Conservation (phyloP, 805 yeast genomes). For the Saccharomycopsis sp. region DNA sequence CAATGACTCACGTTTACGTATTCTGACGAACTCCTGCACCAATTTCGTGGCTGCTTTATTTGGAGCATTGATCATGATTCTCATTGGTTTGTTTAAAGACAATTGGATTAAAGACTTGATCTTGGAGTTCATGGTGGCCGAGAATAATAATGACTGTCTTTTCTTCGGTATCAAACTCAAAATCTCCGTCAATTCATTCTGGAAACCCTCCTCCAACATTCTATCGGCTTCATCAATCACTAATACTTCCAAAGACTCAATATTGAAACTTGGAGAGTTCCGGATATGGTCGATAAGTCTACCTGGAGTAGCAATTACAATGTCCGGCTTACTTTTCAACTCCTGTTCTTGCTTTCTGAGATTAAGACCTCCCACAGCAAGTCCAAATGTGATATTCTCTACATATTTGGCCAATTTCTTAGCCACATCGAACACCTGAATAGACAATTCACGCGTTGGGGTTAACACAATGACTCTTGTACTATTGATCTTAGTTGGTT, state of each 20-base stretch:
- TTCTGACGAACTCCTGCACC: conserved; percentile 89
- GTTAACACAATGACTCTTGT: conserved; percentile 88
- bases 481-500: conserved; percentile 78
- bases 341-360: conserved; percentile 94
- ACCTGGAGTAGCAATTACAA: conserved; percentile 98
- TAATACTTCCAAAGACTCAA: conserved; percentile 85
- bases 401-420: conserved; percentile 74
- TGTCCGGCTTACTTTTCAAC: conserved; percentile 85
- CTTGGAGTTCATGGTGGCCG: conserved; percentile 96
- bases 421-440: conserved; percentile 94
- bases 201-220: conserved; percentile 99
- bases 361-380: conserved; percentile 97
- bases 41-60: conserved; percentile 89
- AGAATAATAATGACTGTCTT: conserved; percentile 89
- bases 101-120: conserved; percentile 83
- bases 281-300: conserved; percentile 94
- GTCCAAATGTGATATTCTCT: conserved; percentile 72
- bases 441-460: conserved; percentile 97
- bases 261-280: conserved; percentile 87
- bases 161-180: conserved; percentile 79
- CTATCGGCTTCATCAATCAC: conserved; percentile 98
- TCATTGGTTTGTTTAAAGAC: conserved; percentile 82
- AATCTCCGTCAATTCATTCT: conserved; percentile 87
- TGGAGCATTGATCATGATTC: conserved; percentile 95
- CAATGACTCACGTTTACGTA: conserved; percentile 78